Conservation (phyloP, 2,329 filamentous ascomycete species). For the Phoma sp. region DNA sequence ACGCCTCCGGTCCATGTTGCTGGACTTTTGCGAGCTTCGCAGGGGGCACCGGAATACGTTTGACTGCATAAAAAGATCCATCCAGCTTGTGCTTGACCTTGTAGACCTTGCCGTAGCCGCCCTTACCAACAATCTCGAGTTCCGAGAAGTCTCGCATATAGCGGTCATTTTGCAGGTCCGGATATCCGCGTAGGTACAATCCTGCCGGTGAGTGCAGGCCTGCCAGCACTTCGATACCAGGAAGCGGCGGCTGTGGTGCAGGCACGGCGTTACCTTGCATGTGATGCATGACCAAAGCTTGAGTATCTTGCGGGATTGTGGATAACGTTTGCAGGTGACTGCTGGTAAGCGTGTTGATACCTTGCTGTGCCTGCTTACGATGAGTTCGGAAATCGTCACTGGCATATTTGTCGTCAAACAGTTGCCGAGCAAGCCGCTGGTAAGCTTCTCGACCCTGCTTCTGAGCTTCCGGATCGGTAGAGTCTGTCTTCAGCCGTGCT, state of each 20-base stretch:
- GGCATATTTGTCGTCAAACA: conserved; percentile 50
- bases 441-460: conserved; percentile 49
- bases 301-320: conserved; percentile 29
- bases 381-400: conserved; percentile 46
- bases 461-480: conserved; percentile 46
- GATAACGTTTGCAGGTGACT: conserved; percentile 34
- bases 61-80: conserved; percentile 68
- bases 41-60: conserved; percentile 66
- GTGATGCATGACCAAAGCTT: conserved; percentile 31
- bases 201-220: conserved; percentile 24
- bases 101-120: conserved; percentile 70
- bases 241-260: conserved; percentile 19
- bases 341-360: conserved; percentile 43
- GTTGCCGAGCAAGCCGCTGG: conserved; percentile 43
- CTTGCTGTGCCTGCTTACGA: conserved; percentile 45
- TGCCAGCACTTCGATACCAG: conserved; percentile 21
- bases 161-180: conserved; percentile 40
- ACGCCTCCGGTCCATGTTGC: conserved; percentile 58
- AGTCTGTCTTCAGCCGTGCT: conserved; percentile 41
- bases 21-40: conserved; percentile 60
- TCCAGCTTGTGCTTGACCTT: conserved; percentile 68
- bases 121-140: conserved; percentile 64
- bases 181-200: conserved; percentile 34
- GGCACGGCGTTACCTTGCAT: conserved; percentile 9
- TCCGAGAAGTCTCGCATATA: conserved; percentile 45